phyloP scores from a whole-genome alignment of 768 basidiomycete genomes.

The Cytidiella melzeri region DNA sequence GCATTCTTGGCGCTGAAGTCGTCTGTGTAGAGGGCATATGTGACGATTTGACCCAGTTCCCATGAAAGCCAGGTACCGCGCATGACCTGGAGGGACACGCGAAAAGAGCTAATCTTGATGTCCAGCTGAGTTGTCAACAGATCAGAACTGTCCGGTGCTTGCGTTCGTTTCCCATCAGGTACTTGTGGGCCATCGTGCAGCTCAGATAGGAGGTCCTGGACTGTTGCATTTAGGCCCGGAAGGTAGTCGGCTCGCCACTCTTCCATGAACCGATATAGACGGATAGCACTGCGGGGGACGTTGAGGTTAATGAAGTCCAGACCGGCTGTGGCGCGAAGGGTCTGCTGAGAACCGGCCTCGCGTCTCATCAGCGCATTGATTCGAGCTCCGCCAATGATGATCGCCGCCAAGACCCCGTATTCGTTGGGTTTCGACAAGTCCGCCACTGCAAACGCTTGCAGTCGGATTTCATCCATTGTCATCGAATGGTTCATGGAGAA shows the following conservation, averaged over 20 bases:
- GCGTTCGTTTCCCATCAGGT: conserved; percentile 8
- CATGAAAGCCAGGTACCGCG: conserved; percentile 84
- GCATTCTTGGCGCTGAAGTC: conserved; percentile 27
- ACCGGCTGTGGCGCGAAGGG: conserved; percentile 38
- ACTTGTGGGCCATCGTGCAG: conserved; percentile 36
- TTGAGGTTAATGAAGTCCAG: conserved; percentile 44
- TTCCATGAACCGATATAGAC: conserved; percentile 71
- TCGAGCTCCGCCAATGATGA: conserved; percentile 42
- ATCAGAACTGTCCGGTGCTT: not conserved
- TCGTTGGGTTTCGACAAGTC: conserved; percentile 33
- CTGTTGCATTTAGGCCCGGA: conserved; percentile 62
- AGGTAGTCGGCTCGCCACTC: conserved; percentile 81
- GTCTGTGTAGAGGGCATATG: conserved; percentile 35
- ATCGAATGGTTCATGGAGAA: conserved; percentile 44
- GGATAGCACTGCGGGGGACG: conserved; percentile 77
- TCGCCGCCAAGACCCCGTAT: conserved; percentile 56
- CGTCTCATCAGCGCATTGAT: conserved; percentile 41
- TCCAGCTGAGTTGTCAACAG: conserved; percentile 41
- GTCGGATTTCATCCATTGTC: conserved; percentile 43
- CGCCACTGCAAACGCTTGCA: conserved; percentile 53
- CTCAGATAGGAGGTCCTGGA: conserved; percentile 62
- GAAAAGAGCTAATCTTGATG: conserved; percentile 42
- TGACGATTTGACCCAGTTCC: conserved; percentile 48
- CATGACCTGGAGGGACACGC: conserved; percentile 75
- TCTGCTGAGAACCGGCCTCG: conserved; percentile 35